Percentiles rank a stretch among this genome's conserved stretches.
Conservation (phyloP, 2,329 filamentous ascomycete species). For the Sordariomycetes sp. region DNA sequence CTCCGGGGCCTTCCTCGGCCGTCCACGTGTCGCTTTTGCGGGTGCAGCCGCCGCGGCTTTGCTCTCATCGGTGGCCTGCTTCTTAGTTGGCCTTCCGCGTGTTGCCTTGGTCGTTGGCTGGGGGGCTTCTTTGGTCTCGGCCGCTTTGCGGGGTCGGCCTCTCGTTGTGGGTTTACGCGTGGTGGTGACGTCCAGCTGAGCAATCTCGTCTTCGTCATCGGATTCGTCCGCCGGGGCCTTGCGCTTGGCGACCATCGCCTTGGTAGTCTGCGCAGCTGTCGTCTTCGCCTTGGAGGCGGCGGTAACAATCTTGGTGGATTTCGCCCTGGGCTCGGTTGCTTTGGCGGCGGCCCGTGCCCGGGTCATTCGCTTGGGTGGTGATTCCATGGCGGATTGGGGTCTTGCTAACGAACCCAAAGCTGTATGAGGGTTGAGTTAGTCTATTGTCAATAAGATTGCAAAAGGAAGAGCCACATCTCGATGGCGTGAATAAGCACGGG, state of each 20-base stretch:
- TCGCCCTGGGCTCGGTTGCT: constrained; percentile 23
- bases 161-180: constrained; percentile 3
- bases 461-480: no score
- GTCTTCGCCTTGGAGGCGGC: constrained; percentile 39
- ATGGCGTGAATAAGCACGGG: no score
- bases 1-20: constrained; percentile 29
- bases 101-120: constrained; percentile 13
- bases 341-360: constrained; percentile 37
- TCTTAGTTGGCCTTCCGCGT: constrained; percentile 17
- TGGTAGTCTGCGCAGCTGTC: constrained; percentile 17
- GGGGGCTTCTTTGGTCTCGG: constrained; percentile 8
- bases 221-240: constrained; percentile 46
- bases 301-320: constrained; percentile 36
- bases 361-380: constrained; percentile 51
- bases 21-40: constrained; percentile 28
- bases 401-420: no score
- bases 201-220: constrained; percentile 36
- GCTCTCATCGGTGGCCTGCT: constrained; percentile 13
- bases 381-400: constrained; percentile 35
- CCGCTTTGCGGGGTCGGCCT: constrained; percentile 35
- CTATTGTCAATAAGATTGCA: no score
- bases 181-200: constrained; percentile 12
- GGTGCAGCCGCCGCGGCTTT: constrained; percentile 13
- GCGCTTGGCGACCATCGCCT: constrained; percentile 27
- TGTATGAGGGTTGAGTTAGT: no score